Conservation (phyloP, 2,329 filamentous ascomycete genomes). For the Aspergillus viridinutans region DNA sequence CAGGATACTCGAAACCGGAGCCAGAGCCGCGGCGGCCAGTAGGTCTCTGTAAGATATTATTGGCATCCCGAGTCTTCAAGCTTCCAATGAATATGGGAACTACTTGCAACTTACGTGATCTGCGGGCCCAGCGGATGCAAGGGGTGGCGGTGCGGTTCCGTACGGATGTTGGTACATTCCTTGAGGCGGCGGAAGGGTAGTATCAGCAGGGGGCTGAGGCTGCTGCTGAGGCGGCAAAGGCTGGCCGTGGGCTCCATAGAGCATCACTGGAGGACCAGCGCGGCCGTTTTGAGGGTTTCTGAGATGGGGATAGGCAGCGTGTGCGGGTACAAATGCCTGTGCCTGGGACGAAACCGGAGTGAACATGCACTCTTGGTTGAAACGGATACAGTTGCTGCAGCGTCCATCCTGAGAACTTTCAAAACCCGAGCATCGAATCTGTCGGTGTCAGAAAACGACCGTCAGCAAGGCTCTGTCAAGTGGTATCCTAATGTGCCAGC, state of each 20-base stretch:
- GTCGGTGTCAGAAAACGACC: constrained; percentile 8
- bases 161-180: constrained; percentile 40
- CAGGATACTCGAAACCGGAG: constrained; percentile 44
- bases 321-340: constrained; percentile 69
- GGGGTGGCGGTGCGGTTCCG: constrained; percentile 29
- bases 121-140: constrained; percentile 36
- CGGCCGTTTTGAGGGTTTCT: constrained; percentile 37
- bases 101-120: constrained; percentile 44
- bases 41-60: constrained; percentile 29
- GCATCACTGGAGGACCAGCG: constrained; percentile 34
- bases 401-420: constrained; percentile 67
- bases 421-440: constrained; percentile 75
- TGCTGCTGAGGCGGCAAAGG: constrained; percentile 45
- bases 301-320: constrained; percentile 59
- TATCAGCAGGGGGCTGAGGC: constrained; percentile 29
- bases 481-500: not conserved
- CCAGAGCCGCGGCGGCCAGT: constrained; percentile 41
- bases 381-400: constrained; percentile 68
- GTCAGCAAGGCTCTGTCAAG: constrained; percentile 6
- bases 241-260: constrained; percentile 50
- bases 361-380: constrained; percentile 74
- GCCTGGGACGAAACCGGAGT: constrained; percentile 70
- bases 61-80: constrained; percentile 7
- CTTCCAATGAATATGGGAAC: constrained; percentile 10
- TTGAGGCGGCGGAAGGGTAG: constrained; percentile 38